These are phyloP conservation scores for Leishmania braziliensis DNA, from an alignment of 208 protist genomes.

Conservation along the genomic window DNA sequence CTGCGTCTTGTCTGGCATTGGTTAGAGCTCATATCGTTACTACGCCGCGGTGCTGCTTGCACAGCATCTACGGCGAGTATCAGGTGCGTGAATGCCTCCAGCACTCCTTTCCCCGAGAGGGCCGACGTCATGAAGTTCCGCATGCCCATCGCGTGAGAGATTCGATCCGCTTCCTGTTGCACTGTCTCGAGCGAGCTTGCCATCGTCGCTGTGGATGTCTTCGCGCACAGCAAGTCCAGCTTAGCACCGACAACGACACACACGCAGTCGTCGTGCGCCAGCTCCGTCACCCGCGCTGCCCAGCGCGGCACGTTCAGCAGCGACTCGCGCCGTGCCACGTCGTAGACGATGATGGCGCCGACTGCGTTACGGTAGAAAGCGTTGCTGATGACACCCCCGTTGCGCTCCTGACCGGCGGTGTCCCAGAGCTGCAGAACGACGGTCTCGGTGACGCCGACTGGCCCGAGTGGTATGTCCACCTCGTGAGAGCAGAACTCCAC, in stretches of 20 bases:
- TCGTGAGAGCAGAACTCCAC: conserved; percentile 96
- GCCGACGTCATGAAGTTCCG: conserved; percentile 49
- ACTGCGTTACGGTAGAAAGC: conserved; percentile 58
- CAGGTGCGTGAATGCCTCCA: conserved; percentile 50
- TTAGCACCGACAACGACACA: conserved; percentile 56
- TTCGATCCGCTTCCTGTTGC: conserved; percentile 37
- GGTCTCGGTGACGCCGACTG: conserved; percentile 39
- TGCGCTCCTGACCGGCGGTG: conserved; percentile 59
- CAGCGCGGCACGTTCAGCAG: conserved; percentile 41
- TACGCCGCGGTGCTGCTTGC: conserved; percentile 28
- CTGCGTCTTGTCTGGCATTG: not conserved
- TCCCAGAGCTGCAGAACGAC: conserved; percentile 83
- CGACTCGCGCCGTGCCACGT: conserved; percentile 43
- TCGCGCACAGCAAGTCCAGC: conserved; percentile 24
- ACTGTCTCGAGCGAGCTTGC: conserved; percentile 5
- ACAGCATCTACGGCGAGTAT: conserved; percentile 47
- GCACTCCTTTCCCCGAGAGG: conserved; percentile 38
- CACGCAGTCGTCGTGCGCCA: conserved; percentile 47
- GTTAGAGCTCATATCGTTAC: not conserved
- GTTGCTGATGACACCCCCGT: conserved; percentile 37
- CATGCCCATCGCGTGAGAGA: conserved; percentile 46
- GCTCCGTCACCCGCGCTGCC: conserved; percentile 33
- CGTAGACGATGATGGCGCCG: conserved; percentile 49
- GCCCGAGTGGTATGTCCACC: conserved; percentile 73
- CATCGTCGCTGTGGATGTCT: not conserved